phyloP scores from a whole-genome alignment of 345 rosid species.

The Eucalyptus virginea region DNA sequence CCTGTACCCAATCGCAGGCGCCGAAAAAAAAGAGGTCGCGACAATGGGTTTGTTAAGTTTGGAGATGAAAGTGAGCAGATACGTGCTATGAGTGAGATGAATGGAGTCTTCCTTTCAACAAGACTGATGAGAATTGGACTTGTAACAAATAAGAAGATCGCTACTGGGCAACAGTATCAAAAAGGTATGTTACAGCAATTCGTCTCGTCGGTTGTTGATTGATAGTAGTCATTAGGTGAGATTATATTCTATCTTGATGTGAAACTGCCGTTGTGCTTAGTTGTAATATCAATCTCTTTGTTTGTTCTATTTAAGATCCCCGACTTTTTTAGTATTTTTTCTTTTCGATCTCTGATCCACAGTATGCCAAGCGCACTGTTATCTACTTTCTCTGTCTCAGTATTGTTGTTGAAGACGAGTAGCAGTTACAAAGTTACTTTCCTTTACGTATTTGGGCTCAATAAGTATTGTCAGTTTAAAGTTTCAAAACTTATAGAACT shows the following conservation, averaged over 20 bases:
- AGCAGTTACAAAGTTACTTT: slow-evolving; percentile 39
- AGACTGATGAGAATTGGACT: slow-evolving; percentile 90
- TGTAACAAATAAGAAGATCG: slow-evolving; percentile 61
- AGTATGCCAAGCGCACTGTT: neutral
- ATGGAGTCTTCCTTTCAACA: slow-evolving; percentile 74
- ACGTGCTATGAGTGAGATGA: slow-evolving; percentile 90
- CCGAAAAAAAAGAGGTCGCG: too few species aligned
- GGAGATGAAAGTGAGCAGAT: slow-evolving; percentile 73
- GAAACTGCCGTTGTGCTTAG: neutral
- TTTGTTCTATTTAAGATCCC: neutral
- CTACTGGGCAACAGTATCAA: slow-evolving; percentile 45
- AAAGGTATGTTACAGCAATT: slow-evolving; percentile 28
- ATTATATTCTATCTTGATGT: neutral
- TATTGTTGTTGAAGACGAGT: slow-evolving; percentile 25
- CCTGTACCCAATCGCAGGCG: too few species aligned
- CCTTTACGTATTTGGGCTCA: slow-evolving; percentile 41
- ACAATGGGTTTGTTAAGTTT: slow-evolving; percentile 72
- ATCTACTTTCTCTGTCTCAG: neutral
- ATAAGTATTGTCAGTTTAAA: slow-evolving; percentile 26
- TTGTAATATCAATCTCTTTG: neutral
- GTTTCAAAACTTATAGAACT: slow-evolving; percentile 55
- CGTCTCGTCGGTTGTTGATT: neutral
- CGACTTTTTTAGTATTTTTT: neutral
- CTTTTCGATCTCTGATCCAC: neutral
- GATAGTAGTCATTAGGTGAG: neutral